Evolutionary conservation across 1,284 basidiomycete genomes (phyloP).

Genomic region (Neotropicomus parvogracilis): DNA sequence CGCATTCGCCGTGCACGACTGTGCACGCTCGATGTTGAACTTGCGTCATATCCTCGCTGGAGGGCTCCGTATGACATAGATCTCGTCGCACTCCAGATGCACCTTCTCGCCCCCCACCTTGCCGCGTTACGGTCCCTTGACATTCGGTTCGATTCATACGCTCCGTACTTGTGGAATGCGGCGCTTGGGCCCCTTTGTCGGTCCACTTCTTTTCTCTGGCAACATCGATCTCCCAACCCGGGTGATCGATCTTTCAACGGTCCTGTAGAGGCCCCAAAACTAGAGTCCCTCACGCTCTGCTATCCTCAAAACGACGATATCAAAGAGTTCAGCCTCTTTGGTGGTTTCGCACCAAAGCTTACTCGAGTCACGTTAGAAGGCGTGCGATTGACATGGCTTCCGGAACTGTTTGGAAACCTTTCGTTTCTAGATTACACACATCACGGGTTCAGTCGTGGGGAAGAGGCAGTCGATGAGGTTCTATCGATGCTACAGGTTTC

Average conservation of each 20-base stretch:
- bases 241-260: conserved; percentile 6
- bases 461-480: conserved; percentile 46
- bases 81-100: conserved; percentile 56
- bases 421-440: conserved; percentile 61
- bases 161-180: conserved; percentile 63
- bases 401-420: conserved; percentile 57
- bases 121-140: conserved; percentile 57
- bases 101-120: conserved; percentile 48
- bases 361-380: conserved; percentile 55
- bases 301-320: conserved; percentile 64
- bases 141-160: conserved; percentile 51
- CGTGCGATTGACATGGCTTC: conserved; percentile 57
- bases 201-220: conserved; percentile 26
- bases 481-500: conserved; percentile 47
- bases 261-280: conserved; percentile 35
- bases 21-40: conserved; percentile 55
- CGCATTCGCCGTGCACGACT: conserved; percentile 54
- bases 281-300: conserved; percentile 55
- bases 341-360: conserved; percentile 56
- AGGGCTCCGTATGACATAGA: conserved; percentile 38
- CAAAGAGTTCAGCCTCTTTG: conserved; percentile 62
- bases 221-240: conserved; percentile 16
- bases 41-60: conserved; percentile 34
- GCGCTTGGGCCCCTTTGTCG: conserved; percentile 49
- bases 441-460: conserved; percentile 49